Conservation (phyloP, 202 grass and related monocot genomes). For the Setaria italica region DNA sequence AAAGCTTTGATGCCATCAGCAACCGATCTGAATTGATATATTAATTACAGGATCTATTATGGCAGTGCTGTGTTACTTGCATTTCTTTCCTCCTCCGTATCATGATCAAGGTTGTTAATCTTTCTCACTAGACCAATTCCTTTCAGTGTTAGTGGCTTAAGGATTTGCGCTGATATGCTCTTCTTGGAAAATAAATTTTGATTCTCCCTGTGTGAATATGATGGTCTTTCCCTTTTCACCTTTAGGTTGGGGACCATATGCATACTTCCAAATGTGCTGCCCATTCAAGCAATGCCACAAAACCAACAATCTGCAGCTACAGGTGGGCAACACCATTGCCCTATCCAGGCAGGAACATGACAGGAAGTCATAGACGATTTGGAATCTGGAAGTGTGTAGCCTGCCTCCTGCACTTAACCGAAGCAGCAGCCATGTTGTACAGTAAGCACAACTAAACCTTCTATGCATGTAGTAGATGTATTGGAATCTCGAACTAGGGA, state of each 20-base stretch:
- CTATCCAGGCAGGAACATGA: conserved; percentile 19
- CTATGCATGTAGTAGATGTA: not conserved
- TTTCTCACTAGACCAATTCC: conserved; percentile 12
- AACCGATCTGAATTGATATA: conserved; percentile 5
- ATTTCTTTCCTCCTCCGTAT: conserved; percentile 77
- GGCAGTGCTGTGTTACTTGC: conserved; percentile 68
- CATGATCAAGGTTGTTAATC: conserved; percentile 66
- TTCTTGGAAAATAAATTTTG: not conserved
- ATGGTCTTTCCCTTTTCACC: not conserved
- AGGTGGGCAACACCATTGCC: conserved; percentile 30
- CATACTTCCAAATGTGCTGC: conserved; percentile 60
- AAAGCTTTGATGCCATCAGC: not conserved
- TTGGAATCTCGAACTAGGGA: conserved; percentile 19
- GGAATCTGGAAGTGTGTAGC: conserved; percentile 50
- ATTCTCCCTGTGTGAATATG: not conserved
- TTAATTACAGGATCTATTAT: conserved; percentile 61
- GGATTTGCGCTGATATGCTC: not conserved
- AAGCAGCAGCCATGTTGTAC: conserved; percentile 30
- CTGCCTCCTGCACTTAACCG: not conserved
- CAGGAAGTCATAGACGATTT: conserved; percentile 51
- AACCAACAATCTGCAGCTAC: conserved; percentile 38
- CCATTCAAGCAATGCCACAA: conserved; percentile 33
- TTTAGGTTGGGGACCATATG: conserved; percentile 67
- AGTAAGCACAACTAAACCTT: conserved; percentile 34
- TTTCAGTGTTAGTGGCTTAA: not conserved